Percentiles rank a stretch among this genome's conserved stretches.
These are phyloP conservation scores for Quercus wislizeni DNA, from an alignment of 306 rosid genomes.

Conservation along the genomic window DNA sequence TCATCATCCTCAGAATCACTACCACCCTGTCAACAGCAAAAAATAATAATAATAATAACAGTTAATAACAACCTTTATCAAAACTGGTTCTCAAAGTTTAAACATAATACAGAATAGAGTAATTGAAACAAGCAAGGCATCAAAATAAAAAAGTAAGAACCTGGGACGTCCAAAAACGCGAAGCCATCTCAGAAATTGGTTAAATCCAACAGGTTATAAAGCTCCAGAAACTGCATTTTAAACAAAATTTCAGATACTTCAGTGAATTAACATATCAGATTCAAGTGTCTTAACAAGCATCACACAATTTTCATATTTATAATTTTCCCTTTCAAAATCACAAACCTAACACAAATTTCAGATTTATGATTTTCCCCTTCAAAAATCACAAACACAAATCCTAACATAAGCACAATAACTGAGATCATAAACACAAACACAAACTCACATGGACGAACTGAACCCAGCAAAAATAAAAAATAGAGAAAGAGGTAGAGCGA, in stretches of 20 bases:
- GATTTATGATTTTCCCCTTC: too few species aligned
- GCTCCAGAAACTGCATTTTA: not conserved
- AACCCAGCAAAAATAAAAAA: too few species aligned
- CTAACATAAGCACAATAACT: too few species aligned
- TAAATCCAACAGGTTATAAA: not conserved
- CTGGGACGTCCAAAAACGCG: constrained; percentile 31
- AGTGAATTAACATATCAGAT: not conserved
- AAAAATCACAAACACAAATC: too few species aligned
- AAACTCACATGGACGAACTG: too few species aligned
- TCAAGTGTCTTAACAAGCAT: not conserved
- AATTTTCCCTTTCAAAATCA: too few species aligned
- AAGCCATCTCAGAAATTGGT: constrained; percentile 25
- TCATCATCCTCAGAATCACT: constrained; percentile 81
- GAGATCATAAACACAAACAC: too few species aligned
- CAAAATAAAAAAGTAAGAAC: not conserved
- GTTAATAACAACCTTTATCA: not conserved
- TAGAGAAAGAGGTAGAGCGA: too few species aligned
- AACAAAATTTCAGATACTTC: not conserved
- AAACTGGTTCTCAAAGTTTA: not conserved
- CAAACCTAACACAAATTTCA: too few species aligned
- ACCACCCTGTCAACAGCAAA: constrained; percentile 45
- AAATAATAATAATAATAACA: not conserved
- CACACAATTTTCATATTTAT: too few species aligned
- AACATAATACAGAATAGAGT: not conserved
- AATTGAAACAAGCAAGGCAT: not conserved